Evolutionary conservation across 2,329 filamentous ascomycete species (phyloP).

Genomic region (Beauveria rudraprayagi): DNA sequence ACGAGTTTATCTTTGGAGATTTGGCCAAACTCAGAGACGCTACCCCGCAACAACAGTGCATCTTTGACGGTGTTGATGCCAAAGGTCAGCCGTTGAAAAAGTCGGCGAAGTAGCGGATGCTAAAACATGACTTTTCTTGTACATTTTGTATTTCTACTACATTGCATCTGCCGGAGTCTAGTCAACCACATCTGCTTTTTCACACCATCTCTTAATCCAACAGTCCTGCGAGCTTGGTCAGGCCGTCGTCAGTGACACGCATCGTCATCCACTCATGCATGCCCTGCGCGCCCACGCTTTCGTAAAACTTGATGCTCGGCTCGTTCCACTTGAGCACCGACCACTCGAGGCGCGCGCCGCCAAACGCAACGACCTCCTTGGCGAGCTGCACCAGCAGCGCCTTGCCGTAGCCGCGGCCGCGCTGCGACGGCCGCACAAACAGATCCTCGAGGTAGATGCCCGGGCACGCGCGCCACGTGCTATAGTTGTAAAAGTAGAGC

Average conservation of each 20-base stretch:
- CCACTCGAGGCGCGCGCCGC: conserved; percentile 78
- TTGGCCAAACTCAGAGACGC: conserved; percentile 21
- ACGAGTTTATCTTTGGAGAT: conserved; percentile 40
- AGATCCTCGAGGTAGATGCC: conserved; percentile 93
- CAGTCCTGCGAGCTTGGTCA: conserved; percentile 51
- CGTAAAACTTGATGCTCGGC: conserved; percentile 82
- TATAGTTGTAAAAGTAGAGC: conserved; percentile 92
- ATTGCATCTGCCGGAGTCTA: background rate
- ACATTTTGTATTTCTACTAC: background rate
- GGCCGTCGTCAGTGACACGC: conserved; percentile 60
- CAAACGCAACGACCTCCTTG: conserved; percentile 65
- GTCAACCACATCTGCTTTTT: background rate
- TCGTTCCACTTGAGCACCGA: conserved; percentile 88
- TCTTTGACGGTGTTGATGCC: conserved; percentile 41
- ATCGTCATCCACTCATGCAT: conserved; percentile 69
- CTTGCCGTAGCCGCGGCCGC: conserved; percentile 74
- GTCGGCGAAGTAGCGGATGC: background rate
- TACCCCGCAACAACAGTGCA: conserved; percentile 26
- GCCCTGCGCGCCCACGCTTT: conserved; percentile 56
- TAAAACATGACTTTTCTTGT: background rate
- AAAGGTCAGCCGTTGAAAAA: conserved; percentile 16
- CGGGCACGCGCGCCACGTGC: conserved; percentile 79
- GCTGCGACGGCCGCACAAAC: conserved; percentile 64
- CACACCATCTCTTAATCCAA: conserved; percentile 16
- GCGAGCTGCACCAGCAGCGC: conserved; percentile 67